Evolutionary conservation across 2,329 filamentous ascomycete species (phyloP).

Genomic region (Colletotrichum australisinense): DNA sequence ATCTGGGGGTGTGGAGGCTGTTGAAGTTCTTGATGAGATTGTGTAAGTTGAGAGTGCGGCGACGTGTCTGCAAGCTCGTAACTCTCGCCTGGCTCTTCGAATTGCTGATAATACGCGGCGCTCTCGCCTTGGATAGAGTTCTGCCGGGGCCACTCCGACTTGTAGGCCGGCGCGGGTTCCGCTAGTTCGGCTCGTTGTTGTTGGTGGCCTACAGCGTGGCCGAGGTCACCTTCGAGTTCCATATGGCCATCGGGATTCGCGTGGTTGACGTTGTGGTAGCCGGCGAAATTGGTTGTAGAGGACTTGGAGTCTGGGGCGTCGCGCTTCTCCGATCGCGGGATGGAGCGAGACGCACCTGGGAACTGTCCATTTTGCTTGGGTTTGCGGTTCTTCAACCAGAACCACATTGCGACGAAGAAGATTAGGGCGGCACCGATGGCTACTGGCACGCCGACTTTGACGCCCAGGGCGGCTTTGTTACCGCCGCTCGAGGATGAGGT

Average conservation of each 20-base stretch:
- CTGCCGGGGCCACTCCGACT: conserved; percentile 29
- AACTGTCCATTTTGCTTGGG: background rate
- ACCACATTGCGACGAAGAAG: conserved; percentile 6
- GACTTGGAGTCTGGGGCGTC: conserved; percentile 30
- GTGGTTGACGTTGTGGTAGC: conserved; percentile 9
- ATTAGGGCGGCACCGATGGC: conserved; percentile 17
- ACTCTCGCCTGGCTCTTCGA: conserved; percentile 10
- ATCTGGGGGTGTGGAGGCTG: background rate
- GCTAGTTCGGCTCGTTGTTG: conserved; percentile 19
- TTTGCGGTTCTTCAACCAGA: conserved; percentile 28
- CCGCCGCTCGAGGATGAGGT: background rate
- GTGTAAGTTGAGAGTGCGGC: background rate
- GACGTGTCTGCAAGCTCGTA: conserved; percentile 34
- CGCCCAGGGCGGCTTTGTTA: background rate
- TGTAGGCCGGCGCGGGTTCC: conserved; percentile 21
- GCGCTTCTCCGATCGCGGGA: conserved; percentile 30
- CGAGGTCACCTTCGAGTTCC: conserved; percentile 28
- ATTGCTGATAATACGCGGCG: conserved; percentile 10
- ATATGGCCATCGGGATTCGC: conserved; percentile 13
- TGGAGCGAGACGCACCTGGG: background rate
- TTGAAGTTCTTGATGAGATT: too few species aligned
- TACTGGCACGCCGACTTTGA: conserved; percentile 26
- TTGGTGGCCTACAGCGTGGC: background rate
- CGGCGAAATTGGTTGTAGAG: conserved; percentile 25
- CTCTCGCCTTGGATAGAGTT: conserved; percentile 27